Conservation (phyloP, 148 eudicot genomes). For the Rhododendron henanense region DNA sequence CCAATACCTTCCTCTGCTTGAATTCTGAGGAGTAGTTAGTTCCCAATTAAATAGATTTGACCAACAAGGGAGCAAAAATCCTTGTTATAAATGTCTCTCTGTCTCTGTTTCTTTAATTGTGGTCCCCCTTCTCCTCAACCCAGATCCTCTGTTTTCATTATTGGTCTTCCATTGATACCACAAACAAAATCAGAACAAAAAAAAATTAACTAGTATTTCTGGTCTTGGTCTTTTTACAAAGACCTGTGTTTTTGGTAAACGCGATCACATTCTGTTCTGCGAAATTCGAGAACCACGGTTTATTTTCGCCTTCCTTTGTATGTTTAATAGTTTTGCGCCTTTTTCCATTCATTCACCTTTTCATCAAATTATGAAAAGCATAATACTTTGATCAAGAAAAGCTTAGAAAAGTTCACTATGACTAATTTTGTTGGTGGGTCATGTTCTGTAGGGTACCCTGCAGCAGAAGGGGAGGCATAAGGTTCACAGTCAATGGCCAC, state of each 20-base stretch:
- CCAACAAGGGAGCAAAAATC: neutral
- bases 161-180: neutral
- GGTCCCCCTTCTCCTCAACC: neutral
- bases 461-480: conserved; percentile 68
- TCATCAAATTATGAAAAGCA: too few relatives aligned
- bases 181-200: neutral
- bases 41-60: neutral
- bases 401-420: neutral
- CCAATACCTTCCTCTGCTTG: neutral
- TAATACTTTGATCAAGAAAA: too few relatives aligned
- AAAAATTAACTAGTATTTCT: too few relatives aligned
- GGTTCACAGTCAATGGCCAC: conserved; percentile 81
- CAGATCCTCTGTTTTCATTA: neutral
- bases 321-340: too few relatives aligned
- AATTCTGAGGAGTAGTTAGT: neutral
- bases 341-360: too few relatives aligned
- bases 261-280: too few relatives aligned
- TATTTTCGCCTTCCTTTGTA: too few relatives aligned
- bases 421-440: neutral
- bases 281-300: too few relatives aligned
- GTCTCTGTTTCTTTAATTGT: neutral
- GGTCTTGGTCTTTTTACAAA: too few relatives aligned
- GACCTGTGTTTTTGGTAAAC: too few relatives aligned
- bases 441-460: conserved; percentile 57
- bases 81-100: neutral